A percentile compares a stretch with the other conserved stretches of the same genome.
These are phyloP conservation scores for Tephrocybe sp. DNA, from an alignment of 768 basidiomycete genomes.

Conservation along the genomic window DNA sequence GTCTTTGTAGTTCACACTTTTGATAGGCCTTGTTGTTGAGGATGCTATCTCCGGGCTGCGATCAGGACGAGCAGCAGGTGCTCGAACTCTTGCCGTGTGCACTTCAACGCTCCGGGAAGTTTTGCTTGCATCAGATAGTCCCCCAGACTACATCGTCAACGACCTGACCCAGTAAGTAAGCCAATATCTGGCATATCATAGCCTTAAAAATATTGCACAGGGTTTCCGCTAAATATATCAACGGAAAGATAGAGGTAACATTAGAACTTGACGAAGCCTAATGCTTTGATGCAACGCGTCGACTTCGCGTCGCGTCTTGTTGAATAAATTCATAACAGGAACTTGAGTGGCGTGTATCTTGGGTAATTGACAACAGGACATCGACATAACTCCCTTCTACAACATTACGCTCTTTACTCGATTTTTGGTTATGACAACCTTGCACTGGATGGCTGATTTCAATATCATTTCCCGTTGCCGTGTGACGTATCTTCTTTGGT, in stretches of 20 bases:
- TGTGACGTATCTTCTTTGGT: too few species aligned
- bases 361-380: too few species aligned
- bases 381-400: too few species aligned
- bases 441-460: too few species aligned
- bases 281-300: too few species aligned
- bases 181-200: slow-evolving; percentile 16
- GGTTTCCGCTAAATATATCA: slow-evolving; percentile 41
- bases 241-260: slow-evolving; percentile 45
- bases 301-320: too few species aligned
- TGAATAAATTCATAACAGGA: too few species aligned
- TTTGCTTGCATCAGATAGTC: slow-evolving; percentile 49
- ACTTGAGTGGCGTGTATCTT: too few species aligned
- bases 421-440: too few species aligned
- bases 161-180: slow-evolving; percentile 58
- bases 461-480: too few species aligned
- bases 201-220: slow-evolving; percentile 25
- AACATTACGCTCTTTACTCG: too few species aligned
- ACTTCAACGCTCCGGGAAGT: slow-evolving; percentile 66
- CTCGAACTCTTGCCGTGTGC: slow-evolving; percentile 76
- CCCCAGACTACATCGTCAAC: slow-evolving; percentile 63
- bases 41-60: slow-evolving; percentile 84
- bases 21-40: slow-evolving; percentile 80
- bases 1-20: background rate
- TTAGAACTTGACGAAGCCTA: slow-evolving; percentile 30
- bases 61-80: slow-evolving; percentile 74